Conservation (phyloP, 805 yeast genomes). For the Yamadazyma ubonensis region DNA sequence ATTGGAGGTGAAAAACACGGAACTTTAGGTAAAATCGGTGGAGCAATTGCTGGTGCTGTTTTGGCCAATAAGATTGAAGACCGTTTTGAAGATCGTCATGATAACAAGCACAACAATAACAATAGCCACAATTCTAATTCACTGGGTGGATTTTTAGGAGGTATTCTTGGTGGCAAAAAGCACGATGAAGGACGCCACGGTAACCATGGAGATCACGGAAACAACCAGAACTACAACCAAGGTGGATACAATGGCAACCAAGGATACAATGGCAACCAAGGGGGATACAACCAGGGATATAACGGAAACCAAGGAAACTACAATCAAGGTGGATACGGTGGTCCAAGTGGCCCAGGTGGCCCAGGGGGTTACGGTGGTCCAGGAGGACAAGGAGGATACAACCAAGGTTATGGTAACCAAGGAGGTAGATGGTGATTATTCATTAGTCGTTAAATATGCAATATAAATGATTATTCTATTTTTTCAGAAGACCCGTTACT, state of each 20-base stretch:
- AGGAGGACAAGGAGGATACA: conserved; percentile 13
- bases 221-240: conserved; percentile 8
- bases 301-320: conserved; percentile 12
- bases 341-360: conserved; percentile 20
- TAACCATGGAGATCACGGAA: conserved; percentile 14
- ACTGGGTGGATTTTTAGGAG: conserved; percentile 24
- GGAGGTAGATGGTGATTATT: conserved; percentile 18
- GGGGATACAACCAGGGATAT: conserved; percentile 18
- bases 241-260: conserved; percentile 22
- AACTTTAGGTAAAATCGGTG: conserved; percentile 46
- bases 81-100: conserved; percentile 13
- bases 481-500: conserved; percentile 28
- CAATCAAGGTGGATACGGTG: conserved; percentile 15
- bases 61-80: conserved; percentile 44
- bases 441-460: conserved; percentile 15
- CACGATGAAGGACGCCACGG: conserved; percentile 12
- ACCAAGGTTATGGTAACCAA: conserved; percentile 11
- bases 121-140: conserved; percentile 19
- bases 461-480: conserved; percentile 19
- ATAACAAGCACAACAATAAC: conserved; percentile 13
- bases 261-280: conserved; percentile 16
- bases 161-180: conserved; percentile 14
- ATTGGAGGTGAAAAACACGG: conserved; percentile 29
- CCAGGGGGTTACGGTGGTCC: conserved; percentile 16
- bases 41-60: conserved; percentile 57